A percentile compares a stretch with the other conserved stretches of the same genome.
Evolutionary conservation across 129 eudicot genomes (phyloP).

Genomic region (Chrysanthemum lavandulifolium): DNA sequence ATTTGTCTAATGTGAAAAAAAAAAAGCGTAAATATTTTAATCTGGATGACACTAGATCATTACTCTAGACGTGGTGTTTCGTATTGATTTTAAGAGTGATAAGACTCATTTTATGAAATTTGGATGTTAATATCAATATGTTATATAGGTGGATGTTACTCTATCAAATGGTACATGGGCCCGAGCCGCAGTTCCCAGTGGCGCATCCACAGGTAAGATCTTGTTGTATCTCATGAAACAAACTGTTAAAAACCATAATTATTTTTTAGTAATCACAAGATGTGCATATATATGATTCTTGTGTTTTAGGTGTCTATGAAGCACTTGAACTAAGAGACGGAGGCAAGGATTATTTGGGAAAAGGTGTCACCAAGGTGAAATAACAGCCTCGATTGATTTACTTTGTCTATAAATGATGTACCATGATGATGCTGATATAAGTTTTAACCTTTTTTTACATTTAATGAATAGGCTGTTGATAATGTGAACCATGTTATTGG

Average conservation of each 20-base stretch:
- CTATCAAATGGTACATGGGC: conserved; percentile 57
- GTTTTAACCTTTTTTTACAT: conserved; percentile 6
- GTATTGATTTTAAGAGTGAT: conserved; percentile 8
- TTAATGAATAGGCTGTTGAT: conserved; percentile 58
- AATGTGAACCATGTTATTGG: conserved; percentile 80
- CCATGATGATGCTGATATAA: conserved; percentile 8
- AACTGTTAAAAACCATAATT: not conserved
- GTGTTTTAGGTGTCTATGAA: conserved; percentile 71
- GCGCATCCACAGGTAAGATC: conserved; percentile 94
- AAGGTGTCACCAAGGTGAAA: conserved; percentile 90
- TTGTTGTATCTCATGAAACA: conserved; percentile 6
- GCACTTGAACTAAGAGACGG: conserved; percentile 98
- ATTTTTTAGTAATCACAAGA: not conserved
- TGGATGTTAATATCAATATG: conserved; percentile 3
- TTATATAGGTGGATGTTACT: conserved; percentile 66
- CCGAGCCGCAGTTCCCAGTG: conserved; percentile 99
- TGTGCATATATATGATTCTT: not conserved
- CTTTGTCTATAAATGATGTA: not conserved
- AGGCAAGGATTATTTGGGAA: conserved; percentile 93
- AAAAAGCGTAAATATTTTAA: not conserved
- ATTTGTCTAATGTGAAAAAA: not conserved
- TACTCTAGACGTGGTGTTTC: not conserved
- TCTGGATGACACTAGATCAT: too few species aligned
- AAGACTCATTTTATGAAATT: not conserved
- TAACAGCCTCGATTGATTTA: not conserved